These are phyloP conservation scores for Plasmodium reichenowi DNA, from an alignment of 169 alveolate genomes.

Conservation along the genomic window DNA sequence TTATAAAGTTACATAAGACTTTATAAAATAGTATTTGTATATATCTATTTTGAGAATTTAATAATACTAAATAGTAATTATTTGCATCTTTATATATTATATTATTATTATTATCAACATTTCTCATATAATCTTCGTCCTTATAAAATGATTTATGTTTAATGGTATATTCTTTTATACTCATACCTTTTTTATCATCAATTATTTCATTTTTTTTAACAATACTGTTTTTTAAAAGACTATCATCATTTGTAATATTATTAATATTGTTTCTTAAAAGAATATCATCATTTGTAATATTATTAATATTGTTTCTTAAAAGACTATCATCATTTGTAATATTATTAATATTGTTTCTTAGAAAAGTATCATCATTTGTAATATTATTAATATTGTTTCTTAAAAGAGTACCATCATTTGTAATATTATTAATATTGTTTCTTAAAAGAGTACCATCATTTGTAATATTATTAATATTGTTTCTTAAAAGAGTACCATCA, in stretches of 20 bases:
- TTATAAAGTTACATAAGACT: slow-evolving; percentile 44
- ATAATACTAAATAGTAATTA: slow-evolving; percentile 37
- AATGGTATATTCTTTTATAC: neutral
- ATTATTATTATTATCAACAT: neutral
- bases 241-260: neutral
- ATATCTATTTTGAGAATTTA: slow-evolving; percentile 62
- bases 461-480: neutral
- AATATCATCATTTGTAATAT: too few relatives aligned
- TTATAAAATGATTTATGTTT: neutral
- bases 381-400: too few relatives aligned
- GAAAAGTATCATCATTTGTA: too few relatives aligned
- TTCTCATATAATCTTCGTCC: neutral
- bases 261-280: too few relatives aligned
- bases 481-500: neutral
- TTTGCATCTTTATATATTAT: slow-evolving; percentile 1
- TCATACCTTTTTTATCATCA: neutral
- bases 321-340: too few relatives aligned
- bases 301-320: too few relatives aligned
- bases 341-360: too few relatives aligned
- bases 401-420: too few relatives aligned
- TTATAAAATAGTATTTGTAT: slow-evolving; percentile 48
- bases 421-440: too few relatives aligned
- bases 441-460: too few relatives aligned
- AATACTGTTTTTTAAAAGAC: neutral
- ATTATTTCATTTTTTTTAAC: neutral